Conservation (phyloP, 805 yeast genomes). For the Komagataella pastoris region DNA sequence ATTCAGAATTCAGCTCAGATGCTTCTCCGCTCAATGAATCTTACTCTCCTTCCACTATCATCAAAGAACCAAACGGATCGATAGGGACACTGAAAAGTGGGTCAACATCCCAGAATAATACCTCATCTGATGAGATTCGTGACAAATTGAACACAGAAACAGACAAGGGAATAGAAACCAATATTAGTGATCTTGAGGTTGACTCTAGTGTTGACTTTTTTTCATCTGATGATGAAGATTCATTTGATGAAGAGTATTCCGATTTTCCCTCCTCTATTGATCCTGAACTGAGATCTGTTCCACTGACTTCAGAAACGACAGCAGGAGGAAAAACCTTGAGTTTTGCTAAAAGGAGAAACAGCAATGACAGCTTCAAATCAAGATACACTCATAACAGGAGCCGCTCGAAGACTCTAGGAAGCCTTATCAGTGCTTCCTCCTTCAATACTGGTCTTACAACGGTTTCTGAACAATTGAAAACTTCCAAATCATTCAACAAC, state of each 20-base stretch:
- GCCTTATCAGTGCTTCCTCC: background rate
- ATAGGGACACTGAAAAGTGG: background rate
- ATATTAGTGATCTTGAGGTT: background rate
- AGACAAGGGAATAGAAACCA: background rate
- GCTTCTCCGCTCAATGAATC: background rate
- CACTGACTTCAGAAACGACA: background rate
- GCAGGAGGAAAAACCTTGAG: background rate
- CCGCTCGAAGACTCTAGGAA: background rate
- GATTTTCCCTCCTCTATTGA: background rate
- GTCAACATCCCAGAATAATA: background rate
- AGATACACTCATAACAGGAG: background rate
- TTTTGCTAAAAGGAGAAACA: background rate
- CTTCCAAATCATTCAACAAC: background rate
- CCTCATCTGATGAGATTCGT: background rate
- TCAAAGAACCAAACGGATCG: background rate
- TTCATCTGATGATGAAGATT: background rate
- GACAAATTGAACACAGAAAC: background rate
- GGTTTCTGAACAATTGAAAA: background rate
- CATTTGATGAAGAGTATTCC: background rate
- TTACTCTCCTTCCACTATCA: background rate
- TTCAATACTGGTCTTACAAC: background rate
- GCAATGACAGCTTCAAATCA: background rate
- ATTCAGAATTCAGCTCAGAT: background rate
- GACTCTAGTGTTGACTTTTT: background rate
- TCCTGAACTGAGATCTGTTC: background rate